Evolutionary conservation across 768 basidiomycete species (phyloP), one percentile per base, ranked within the genome.

Genomic region (Russula sp.): DNA sequence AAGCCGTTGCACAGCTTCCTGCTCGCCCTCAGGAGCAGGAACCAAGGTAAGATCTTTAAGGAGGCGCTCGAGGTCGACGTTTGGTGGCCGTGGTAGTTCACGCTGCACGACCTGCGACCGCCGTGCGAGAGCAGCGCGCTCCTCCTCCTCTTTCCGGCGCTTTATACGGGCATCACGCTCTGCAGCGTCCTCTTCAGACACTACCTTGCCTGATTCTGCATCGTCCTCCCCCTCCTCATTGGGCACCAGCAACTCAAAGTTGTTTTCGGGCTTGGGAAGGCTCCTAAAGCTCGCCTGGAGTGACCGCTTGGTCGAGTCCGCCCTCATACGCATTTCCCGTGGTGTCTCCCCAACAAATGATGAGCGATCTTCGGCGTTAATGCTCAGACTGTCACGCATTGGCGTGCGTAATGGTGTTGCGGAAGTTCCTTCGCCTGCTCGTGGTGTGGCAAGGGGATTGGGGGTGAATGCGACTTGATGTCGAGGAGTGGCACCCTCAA

Each of bases 361-460:
- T 58, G 79, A 81, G 5, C 81, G 83, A 53, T 81, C 86, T 29
- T 75, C 76, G 1, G 85, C 80, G 72, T 99, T 99, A 75, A 99
- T 93, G 60, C 86, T 86, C 18, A 98, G 81, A 61, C 79, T 91
- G 71, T 99, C 97, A 42, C 95, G 87, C 76, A 94, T 79, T 7
- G 97, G 97, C n/a, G 97, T 98, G 43, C 93, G 87, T 29, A 95
- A 76, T 2, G 95, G 94, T 0, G 96, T 97, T 0, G 83, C 82
- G 22, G 83, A 78, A 18, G 70, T 63, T 11, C 74, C 74, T 32
- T 68, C 67, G 18, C 73, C 73, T 10, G 73, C 69, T 35, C 80
- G 77, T 25, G 88, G 95, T 0, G 96, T 97, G 16, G 90, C 90
- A 10, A 98, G 84, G 5, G 96, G 97, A 75, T 98, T 99, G 4